Percentiles rank a stretch among this genome's conserved stretches.
Evolutionary conservation across 176 grass and related monocot species (phyloP).

Genomic region (Oryza rufipogon): DNA sequence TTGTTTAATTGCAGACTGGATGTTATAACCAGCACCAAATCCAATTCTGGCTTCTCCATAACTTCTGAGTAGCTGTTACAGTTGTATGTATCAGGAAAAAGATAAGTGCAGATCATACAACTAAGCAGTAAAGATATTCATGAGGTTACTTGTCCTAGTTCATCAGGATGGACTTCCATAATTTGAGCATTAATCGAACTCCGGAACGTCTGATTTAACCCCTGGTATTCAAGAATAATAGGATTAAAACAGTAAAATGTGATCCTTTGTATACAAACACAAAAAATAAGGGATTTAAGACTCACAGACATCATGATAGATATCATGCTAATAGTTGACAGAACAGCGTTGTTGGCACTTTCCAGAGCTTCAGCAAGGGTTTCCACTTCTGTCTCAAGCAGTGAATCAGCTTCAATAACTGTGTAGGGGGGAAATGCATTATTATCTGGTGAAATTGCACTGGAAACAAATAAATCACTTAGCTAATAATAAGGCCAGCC

Average conservation of each 20-base stretch:
- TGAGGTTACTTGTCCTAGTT: constrained; percentile 68
- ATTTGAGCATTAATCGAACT: constrained; percentile 67
- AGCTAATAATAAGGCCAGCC: neutral
- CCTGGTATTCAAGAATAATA: constrained; percentile 53
- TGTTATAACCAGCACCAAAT: constrained; percentile 91
- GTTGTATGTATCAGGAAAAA: constrained; percentile 39
- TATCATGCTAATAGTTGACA: constrained; percentile 81
- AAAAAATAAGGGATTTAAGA: constrained; percentile 28
- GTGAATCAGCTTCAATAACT: constrained; percentile 90
- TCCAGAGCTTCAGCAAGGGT: constrained; percentile 96
- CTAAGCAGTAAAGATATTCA: constrained; percentile 19
- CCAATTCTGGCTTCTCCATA: constrained; percentile 87
- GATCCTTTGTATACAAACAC: constrained; percentile 31
- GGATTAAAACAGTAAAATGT: constrained; percentile 9
- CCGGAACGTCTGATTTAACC: constrained; percentile 59
- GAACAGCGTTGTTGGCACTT: constrained; percentile 90
- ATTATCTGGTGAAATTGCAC: constrained; percentile 27
- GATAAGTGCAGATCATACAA: constrained; percentile 33
- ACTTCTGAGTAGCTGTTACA: constrained; percentile 68
- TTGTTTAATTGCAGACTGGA: constrained; percentile 88
- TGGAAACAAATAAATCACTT: constrained; percentile 4
- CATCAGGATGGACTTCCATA: constrained; percentile 62
- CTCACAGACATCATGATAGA: constrained; percentile 88
- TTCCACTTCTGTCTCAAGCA: constrained; percentile 88
- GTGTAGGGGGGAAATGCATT: constrained; percentile 29